These are phyloP conservation scores for Amanita pallidorosea DNA, from an alignment of 768 basidiomycete genomes.

Conservation along the genomic window DNA sequence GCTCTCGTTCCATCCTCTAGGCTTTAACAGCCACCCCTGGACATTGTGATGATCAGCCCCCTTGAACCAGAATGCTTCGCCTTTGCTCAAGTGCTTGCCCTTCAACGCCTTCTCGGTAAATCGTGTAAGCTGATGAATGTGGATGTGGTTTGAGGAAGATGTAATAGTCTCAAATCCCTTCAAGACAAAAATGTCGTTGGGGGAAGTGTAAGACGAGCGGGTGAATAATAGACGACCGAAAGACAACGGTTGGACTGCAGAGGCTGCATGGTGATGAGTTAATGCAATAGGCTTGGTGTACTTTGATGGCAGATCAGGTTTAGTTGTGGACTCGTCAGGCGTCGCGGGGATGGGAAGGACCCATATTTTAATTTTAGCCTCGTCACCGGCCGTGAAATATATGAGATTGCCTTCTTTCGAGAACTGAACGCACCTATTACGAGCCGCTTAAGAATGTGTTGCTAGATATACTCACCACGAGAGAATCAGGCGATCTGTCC, in stretches of 20 bases:
- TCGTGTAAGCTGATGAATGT: conserved; percentile 49
- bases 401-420: conserved; percentile 57
- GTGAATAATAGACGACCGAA: conserved; percentile 60
- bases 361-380: conserved; percentile 69
- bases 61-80: conserved; percentile 84
- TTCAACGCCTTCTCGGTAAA: conserved; percentile 49
- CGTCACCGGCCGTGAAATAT: conserved; percentile 69
- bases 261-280: conserved; percentile 45
- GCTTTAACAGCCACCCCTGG: conserved; percentile 81
- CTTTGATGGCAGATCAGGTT: conserved; percentile 35
- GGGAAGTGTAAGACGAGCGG: conserved; percentile 62
- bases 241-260: conserved; percentile 51
- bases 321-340: conserved; percentile 39
- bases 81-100: conserved; percentile 45
- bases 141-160: conserved; percentile 23
- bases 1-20: conserved; percentile 59
- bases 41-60: conserved; percentile 68
- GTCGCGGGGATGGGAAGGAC: conserved; percentile 56
- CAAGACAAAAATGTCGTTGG: conserved; percentile 70
- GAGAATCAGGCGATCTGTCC: conserved; percentile 67
- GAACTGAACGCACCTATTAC: conserved; percentile 38
- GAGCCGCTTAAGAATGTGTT: neutral
- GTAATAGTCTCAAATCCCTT: conserved; percentile 27
- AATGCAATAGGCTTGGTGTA: conserved; percentile 47
- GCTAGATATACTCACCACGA: conserved; percentile 36